Conservation (phyloP, 176 grass and related monocot species). For the Phragmites australis region DNA sequence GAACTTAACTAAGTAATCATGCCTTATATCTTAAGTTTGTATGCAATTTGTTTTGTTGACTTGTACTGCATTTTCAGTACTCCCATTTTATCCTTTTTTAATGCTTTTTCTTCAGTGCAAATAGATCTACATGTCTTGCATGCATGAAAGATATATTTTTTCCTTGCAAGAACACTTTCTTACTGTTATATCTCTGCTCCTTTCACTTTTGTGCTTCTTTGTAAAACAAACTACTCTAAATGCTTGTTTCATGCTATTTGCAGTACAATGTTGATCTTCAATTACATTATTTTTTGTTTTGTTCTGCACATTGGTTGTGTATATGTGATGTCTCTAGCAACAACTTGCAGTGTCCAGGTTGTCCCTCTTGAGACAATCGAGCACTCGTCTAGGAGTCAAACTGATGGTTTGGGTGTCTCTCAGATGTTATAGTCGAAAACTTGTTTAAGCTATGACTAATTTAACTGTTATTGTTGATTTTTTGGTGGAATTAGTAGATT, state of each 20-base stretch:
- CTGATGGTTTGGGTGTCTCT: no score
- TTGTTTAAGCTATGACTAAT: not conserved
- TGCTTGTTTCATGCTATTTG: not conserved
- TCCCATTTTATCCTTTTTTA: no score
- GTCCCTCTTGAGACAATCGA: not conserved
- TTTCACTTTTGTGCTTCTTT: not conserved
- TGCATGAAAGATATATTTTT: not conserved
- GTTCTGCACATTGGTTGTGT: not conserved
- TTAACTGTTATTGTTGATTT: not conserved
- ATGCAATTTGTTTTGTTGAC: no score
- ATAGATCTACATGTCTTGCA: no score
- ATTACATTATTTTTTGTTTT: not conserved
- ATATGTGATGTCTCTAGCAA: not conserved
- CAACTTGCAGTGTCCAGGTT: not conserved
- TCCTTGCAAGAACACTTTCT: not conserved
- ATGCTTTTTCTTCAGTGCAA: no score
- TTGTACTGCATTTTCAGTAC: no score
- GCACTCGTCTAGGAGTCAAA: not conserved
- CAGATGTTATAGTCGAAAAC: no score
- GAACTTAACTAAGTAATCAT: no score
- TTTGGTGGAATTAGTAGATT: not conserved
- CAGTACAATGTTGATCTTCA: not conserved
- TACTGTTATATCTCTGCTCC: not conserved
- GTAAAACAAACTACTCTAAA: not conserved
- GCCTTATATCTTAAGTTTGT: no score